A percentile compares a stretch with the other conserved stretches of the same genome.
phyloP scores from a whole-genome alignment of 441 rosid genomes.

The Syzygium malaccense region DNA sequence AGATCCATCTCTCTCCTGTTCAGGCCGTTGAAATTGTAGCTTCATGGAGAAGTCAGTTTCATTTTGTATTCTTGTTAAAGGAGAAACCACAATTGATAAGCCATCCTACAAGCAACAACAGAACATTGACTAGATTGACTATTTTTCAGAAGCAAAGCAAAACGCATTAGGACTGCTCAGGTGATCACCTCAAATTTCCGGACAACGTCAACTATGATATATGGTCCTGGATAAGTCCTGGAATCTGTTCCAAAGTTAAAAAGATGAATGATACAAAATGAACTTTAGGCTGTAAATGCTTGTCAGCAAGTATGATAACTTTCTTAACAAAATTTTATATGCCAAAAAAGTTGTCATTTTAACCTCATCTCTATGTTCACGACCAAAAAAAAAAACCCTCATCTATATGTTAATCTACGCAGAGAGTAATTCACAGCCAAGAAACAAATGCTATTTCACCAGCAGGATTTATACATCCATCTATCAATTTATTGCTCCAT shows the following conservation, averaged over 20 bases:
- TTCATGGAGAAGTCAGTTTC: slow-evolving; percentile 77
- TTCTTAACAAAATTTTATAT: neutral
- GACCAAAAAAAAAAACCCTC: neutral
- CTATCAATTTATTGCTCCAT: neutral
- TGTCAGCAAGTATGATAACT: neutral
- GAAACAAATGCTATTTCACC: neutral
- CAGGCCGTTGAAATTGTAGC: slow-evolving; percentile 73
- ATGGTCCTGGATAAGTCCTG: slow-evolving; percentile 87
- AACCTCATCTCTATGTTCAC: neutral
- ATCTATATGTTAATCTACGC: neutral
- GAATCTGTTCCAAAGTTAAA: slow-evolving; percentile 48
- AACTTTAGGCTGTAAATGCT: neutral
- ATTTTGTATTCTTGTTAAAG: slow-evolving; percentile 79
- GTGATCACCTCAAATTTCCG: slow-evolving; percentile 61
- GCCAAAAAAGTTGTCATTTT: neutral
- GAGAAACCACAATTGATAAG: slow-evolving; percentile 75
- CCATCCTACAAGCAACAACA: slow-evolving; percentile 57
- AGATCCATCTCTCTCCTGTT: slow-evolving; percentile 48
- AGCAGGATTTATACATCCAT: neutral
- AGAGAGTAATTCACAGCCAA: neutral
- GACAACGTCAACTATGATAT: slow-evolving; percentile 67
- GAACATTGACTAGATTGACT: slow-evolving; percentile 1
- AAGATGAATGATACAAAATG: neutral
- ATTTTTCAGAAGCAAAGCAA: neutral
- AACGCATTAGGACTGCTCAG: neutral